These are phyloP conservation scores for Ormosia emarginata DNA, from an alignment of 306 rosid genomes.

Conservation along the genomic window DNA sequence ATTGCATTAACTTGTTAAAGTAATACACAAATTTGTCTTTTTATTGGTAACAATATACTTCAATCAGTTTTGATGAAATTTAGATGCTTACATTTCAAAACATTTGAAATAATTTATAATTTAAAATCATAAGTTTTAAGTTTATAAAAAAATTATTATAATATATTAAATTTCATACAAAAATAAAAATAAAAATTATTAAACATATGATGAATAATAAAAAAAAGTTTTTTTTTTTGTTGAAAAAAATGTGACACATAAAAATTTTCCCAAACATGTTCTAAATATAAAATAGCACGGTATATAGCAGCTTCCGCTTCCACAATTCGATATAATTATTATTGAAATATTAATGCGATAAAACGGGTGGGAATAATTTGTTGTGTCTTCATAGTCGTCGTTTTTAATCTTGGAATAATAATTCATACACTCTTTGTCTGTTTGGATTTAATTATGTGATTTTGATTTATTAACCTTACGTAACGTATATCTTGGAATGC, in stretches of 20 bases:
- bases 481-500: not conserved
- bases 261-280: too few species aligned
- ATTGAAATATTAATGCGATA: not conserved
- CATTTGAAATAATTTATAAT: too few species aligned
- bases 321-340: not conserved
- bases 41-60: not conserved
- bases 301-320: not conserved
- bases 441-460: not conserved
- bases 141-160: too few species aligned
- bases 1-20: slow-evolving; percentile 14
- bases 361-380: not conserved
- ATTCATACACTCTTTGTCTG: not conserved
- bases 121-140: too few species aligned
- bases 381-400: not conserved
- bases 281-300: not conserved
- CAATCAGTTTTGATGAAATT: not conserved
- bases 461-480: not conserved
- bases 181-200: too few species aligned
- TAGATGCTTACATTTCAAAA: not conserved
- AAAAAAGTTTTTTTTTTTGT: too few species aligned
- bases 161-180: too few species aligned
- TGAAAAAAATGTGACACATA: too few species aligned
- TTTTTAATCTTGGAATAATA: not conserved
- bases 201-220: too few species aligned
- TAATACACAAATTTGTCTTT: not conserved